Evolutionary conservation across 805 yeast species (phyloP), one percentile per base, ranked within the genome.

Genomic region (Lipomyces starkeyi): DNA sequence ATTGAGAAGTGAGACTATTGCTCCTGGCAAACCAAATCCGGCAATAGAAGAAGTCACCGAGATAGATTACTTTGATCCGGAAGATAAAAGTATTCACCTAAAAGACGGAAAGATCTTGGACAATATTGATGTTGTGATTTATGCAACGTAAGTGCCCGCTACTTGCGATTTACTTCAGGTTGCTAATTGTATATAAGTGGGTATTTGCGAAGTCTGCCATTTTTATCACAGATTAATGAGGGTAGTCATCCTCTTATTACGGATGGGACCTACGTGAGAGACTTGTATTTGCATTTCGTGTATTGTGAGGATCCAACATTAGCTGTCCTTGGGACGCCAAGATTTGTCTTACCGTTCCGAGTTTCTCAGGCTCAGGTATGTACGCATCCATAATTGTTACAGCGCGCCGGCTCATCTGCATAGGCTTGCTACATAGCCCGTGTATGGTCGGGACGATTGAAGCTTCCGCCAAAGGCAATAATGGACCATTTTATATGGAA

Each of bases 381-480:
- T 43, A n/a, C 17, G 13, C n/a, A 17, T 17, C 47, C 29, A 34
- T 58, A 27, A 58, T 58, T 14, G 62, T 6, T n/a, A 72, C 76
- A n/a, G 49, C 4, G 49, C 14, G 2, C 40, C 17, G 17, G 14
- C 49, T 43, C 25, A 1, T 88, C 85, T 73, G 79, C 85, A 60
- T 95, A 91, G 75, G 91, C 90, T 0, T 81, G 87, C 7, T 83
- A 88, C 74, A 80, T 90, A 37, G 85, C 90, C 2, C 81, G 92
- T 66, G 86, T 87, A 1, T 86, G 89, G 79, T 76, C 85, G 3
- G 88, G 88, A 0, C 81, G 87, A 56, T 75, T 90, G 1, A 13
- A 71, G 17, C 76, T 88, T 14, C 92, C 93, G 0, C 55, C 82
- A 0, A 69, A 72, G 20, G 79, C 78, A 29, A 83, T 80, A n/a